Percentiles rank a stretch among this genome's conserved stretches.
Evolutionary conservation across 176 grass and related monocot genomes (phyloP).

Genomic region (Hyparrhenia diplandra): DNA sequence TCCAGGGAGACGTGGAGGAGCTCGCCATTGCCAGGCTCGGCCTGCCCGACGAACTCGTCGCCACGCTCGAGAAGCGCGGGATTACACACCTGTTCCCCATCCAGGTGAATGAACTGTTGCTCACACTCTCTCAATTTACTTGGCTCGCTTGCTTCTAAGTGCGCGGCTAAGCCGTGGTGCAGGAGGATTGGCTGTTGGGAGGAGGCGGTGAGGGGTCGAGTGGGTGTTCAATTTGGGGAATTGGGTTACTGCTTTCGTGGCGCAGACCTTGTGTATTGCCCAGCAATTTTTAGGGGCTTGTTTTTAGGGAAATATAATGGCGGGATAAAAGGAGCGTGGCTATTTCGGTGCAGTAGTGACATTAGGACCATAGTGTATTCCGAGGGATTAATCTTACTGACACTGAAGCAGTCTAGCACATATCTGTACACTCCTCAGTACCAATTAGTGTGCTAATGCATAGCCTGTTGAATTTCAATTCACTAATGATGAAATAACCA

Average conservation of each 20-base stretch:
- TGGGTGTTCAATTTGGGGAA: background rate
- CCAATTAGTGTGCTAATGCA: background rate
- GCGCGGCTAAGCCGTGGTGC: background rate
- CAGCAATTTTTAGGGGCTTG: background rate
- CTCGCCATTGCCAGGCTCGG: conserved; percentile 75
- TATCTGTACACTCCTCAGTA: background rate
- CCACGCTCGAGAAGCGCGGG: conserved; percentile 73
- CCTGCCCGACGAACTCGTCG: conserved; percentile 65
- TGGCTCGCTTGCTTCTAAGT: background rate
- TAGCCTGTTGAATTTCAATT: background rate
- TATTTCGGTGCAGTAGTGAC: background rate
- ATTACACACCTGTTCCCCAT: conserved; percentile 95
- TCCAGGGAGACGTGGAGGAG: conserved; percentile 44
- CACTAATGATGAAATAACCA: background rate
- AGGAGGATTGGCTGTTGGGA: background rate
- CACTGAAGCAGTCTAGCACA: background rate
- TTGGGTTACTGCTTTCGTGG: conserved; percentile 1
- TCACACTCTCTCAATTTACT: background rate
- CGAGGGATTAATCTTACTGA: background rate
- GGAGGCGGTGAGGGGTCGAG: background rate
- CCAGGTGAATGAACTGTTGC: conserved; percentile 59
- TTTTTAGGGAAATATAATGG: background rate
- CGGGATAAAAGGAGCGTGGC: background rate
- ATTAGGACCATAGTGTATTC: background rate
- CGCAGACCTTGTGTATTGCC: background rate